Evolutionary conservation across 2,329 filamentous ascomycete species (phyloP).

Genomic region (Hypoxylon sp.): DNA sequence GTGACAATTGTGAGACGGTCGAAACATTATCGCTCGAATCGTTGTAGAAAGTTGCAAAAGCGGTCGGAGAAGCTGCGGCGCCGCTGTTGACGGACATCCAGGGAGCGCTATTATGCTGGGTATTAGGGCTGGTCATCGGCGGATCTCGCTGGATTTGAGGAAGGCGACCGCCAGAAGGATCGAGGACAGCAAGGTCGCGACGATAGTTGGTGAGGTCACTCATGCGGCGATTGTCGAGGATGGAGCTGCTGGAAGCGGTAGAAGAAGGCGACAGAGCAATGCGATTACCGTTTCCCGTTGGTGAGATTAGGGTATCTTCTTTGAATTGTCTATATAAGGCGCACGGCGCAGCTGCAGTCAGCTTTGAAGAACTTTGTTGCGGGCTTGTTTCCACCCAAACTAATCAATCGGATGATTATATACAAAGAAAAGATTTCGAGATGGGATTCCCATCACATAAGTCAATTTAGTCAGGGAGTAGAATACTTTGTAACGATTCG

Average conservation of each 20-base stretch:
- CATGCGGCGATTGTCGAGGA: conserved; percentile 65
- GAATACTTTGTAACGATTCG: too few relatives aligned
- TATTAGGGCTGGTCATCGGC: conserved; percentile 63
- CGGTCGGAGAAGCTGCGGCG: conserved; percentile 48
- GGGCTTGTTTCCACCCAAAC: conserved; percentile 1
- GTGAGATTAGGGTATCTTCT: conserved; percentile 59
- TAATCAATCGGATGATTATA: conserved; percentile 6
- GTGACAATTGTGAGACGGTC: conserved; percentile 71
- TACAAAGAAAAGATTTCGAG: neutral
- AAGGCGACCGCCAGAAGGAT: conserved; percentile 64
- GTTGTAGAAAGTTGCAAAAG: conserved; percentile 70
- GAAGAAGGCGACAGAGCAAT: conserved; percentile 54
- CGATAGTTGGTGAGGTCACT: conserved; percentile 75
- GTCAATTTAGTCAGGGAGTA: conserved; percentile 6
- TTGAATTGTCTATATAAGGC: conserved; percentile 47
- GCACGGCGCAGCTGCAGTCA: conserved; percentile 44
- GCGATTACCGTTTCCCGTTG: conserved; percentile 56
- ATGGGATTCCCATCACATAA: conserved; percentile 6
- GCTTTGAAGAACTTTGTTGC: conserved; percentile 32
- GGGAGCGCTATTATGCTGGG: conserved; percentile 63
- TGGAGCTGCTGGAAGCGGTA: conserved; percentile 55
- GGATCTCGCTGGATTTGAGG: conserved; percentile 68
- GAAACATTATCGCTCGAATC: conserved; percentile 77
- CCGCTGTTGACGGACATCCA: conserved; percentile 61
- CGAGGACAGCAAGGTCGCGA: conserved; percentile 74